These are phyloP conservation scores for Aurantiochytrium sp. DNA, from an alignment of 108 stramenopile genomes.

Conservation along the genomic window DNA sequence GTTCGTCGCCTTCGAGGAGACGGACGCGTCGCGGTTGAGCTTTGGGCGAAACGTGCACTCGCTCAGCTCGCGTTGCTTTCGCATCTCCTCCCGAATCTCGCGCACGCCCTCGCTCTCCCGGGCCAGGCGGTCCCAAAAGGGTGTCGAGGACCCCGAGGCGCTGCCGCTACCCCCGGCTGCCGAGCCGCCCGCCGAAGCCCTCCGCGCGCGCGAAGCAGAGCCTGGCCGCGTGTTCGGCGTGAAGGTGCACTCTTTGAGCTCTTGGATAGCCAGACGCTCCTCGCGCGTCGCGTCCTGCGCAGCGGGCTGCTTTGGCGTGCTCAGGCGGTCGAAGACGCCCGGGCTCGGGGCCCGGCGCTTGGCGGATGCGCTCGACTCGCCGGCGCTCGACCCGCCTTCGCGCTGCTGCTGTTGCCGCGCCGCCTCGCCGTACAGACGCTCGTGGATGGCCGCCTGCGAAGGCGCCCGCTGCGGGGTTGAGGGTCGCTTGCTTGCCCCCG, in stretches of 20 bases:
- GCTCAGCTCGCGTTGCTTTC: neutral
- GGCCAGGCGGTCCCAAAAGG: neutral
- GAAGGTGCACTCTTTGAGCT: conserved; percentile 27
- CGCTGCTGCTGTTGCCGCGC: conserved; percentile 2
- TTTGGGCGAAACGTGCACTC: neutral
- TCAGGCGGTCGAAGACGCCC: neutral
- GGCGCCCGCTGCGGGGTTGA: neutral
- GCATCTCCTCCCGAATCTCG: neutral
- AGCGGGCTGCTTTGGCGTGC: neutral
- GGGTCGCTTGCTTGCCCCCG: neutral
- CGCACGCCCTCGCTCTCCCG: neutral
- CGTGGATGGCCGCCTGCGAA: neutral
- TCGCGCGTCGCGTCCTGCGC: neutral
- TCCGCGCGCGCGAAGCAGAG: neutral
- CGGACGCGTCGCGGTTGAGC: neutral
- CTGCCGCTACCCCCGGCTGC: neutral
- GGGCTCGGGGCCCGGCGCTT: conserved; percentile 7
- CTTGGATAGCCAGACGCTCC: neutral
- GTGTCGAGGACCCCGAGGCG: neutral
- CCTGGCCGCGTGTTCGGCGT: neutral
- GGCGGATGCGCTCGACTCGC: neutral
- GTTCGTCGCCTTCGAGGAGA: neutral
- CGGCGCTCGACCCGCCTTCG: neutral
- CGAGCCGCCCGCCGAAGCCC: neutral
- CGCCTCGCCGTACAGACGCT: conserved; percentile 6